Base-by-base conservation (phyloP, 2,329 filamentous ascomycete genomes). In the Thermothelomyces thermophilus region DNA sequence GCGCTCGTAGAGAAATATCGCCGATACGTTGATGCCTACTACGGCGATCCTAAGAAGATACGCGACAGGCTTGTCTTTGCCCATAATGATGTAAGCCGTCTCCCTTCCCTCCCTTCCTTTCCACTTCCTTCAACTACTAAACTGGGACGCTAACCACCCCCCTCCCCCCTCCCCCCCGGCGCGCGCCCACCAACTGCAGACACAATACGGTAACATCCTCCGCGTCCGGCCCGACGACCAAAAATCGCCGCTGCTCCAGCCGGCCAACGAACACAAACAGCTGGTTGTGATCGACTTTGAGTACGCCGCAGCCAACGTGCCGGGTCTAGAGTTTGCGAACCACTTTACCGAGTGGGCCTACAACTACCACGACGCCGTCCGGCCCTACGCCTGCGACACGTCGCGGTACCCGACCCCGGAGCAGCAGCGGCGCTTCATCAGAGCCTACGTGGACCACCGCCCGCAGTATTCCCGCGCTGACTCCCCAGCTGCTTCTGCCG, bases 341-440 rank as follows among this genome's bases (percentile, higher is more conserved):
- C 93, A 98, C 68, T 98, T 98, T 68, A 87, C 88, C 1, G 93
- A 98, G 69, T 98, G 93, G 93, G 87, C 88, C 60, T 97, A 97
- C 74, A 91, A 98, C 69, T 98, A 98, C 68, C 90, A 96, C 64
- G 83, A 93, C 63, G 68, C 80, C 3, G 70, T 73, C 24, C 70
- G 69, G 28, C 73, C 88, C 0, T 82, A 80, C 70, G 79, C 74
- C 22, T 91, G 87, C 73, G 82, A 84, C 61, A 78, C 78, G 5
- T 70, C 72, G 46, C 68, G 71, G 46, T 98, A 95, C 67, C 93
- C 93, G 0, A 88, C 75, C 0, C 69, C 75, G 0, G 86, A 90
- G 49, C 85, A 96, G 66, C 93, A 96, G 64, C 77, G 79, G 53
- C 85, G 86, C 31, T 96, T 96, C 67, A 76, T 98, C 61, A 80